Percentiles rank a stretch among this genome's conserved stretches.
These are phyloP conservation scores for Aspergillus clavatus DNA, from an alignment of 2,329 filamentous ascomycete genomes.

Conservation along the genomic window DNA sequence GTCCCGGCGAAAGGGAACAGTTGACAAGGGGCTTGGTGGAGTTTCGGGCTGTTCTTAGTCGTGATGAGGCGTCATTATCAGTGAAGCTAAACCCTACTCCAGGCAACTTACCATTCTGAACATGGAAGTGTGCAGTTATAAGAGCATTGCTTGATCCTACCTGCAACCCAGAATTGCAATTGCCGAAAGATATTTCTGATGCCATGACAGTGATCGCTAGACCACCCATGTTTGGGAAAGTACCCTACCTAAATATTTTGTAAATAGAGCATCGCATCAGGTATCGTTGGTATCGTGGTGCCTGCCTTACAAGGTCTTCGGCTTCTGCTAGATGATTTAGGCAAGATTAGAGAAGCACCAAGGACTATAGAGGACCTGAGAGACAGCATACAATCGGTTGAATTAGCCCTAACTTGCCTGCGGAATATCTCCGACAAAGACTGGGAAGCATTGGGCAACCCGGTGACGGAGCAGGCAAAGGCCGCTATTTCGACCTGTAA, in stretches of 20 bases:
- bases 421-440: background rate
- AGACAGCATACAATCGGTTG: background rate
- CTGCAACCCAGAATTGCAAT: background rate
- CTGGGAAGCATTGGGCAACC: background rate
- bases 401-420: background rate
- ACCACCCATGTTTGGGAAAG: no score
- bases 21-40: constrained; percentile 13
- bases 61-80: no score
- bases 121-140: background rate
- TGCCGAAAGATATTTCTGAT: background rate
- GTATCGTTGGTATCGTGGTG: background rate
- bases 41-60: constrained; percentile 6
- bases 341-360: background rate
- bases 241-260: no score
- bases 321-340: background rate
- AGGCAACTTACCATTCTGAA: background rate
- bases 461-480: background rate
- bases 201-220: background rate
- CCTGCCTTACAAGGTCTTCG: background rate
- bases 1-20: constrained; percentile 17
- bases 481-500: background rate
- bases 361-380: background rate
- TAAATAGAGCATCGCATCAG: background rate
- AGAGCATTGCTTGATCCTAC: background rate
- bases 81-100: background rate